Evolutionary conservation across 768 basidiomycete species (phyloP).

Genomic region (Trametes gibbosa): DNA sequence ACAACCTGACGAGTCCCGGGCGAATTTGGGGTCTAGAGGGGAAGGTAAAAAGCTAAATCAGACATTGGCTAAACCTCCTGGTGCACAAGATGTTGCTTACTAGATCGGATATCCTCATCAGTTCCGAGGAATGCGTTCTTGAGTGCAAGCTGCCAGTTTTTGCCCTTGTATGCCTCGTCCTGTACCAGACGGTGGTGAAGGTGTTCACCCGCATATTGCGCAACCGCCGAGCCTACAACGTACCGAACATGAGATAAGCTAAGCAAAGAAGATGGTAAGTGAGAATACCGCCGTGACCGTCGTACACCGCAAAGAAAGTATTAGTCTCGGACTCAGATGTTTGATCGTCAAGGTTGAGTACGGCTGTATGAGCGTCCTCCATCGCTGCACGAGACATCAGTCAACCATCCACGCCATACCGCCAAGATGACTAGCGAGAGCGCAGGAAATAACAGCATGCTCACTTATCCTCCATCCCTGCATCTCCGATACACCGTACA

Average conservation of each 20-base stretch:
- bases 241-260: neutral
- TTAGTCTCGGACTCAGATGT: slow-evolving; percentile 40
- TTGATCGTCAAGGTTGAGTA: slow-evolving; percentile 64
- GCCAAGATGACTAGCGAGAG: neutral
- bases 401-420: neutral
- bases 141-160: slow-evolving; percentile 72
- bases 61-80: slow-evolving; percentile 6
- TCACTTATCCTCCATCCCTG: slow-evolving; percentile 98
- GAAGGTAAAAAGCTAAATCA: slow-evolving; percentile 4
- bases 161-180: slow-evolving; percentile 71
- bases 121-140: slow-evolving; percentile 91
- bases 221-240: slow-evolving; percentile 71
- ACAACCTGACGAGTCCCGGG: slow-evolving; percentile 92
- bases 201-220: slow-evolving; percentile 80
- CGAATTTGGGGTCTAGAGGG: slow-evolving; percentile 73
- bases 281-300: slow-evolving; percentile 90
- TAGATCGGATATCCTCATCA: slow-evolving; percentile 88
- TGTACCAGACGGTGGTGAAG: slow-evolving; percentile 72
- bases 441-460: slow-evolving; percentile 34
- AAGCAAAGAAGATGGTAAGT: slow-evolving; percentile 1
- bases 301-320: slow-evolving; percentile 95
- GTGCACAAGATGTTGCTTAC: slow-evolving; percentile 41
- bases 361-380: slow-evolving; percentile 90
- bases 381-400: slow-evolving; percentile 58
- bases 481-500: slow-evolving; percentile 90